Evolutionary conservation across 169 alveolate species (phyloP).

Genomic region (Eimeria necatrix): DNA sequence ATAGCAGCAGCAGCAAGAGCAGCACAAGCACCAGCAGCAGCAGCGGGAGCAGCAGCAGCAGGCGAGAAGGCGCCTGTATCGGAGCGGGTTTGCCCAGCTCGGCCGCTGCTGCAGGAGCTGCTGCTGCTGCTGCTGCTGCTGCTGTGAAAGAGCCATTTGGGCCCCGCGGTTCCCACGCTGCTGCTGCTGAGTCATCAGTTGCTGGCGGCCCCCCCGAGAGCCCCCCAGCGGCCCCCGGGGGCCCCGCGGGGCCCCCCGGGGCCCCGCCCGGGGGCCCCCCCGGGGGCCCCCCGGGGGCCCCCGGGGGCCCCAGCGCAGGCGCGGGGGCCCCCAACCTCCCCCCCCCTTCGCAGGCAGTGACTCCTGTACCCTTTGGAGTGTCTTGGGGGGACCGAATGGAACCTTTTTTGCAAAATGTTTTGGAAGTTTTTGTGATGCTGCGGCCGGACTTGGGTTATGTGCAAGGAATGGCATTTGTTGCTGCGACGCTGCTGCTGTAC

Average conservation of each 20-base stretch:
- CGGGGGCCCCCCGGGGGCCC: conserved; percentile 12
- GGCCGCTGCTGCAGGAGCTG: not conserved
- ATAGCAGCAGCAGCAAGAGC: not conserved
- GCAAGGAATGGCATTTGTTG: conserved; percentile 91
- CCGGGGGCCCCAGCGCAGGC: conserved; percentile 16
- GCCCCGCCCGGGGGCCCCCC: conserved; percentile 32
- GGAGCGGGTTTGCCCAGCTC: not conserved
- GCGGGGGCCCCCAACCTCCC: not conserved
- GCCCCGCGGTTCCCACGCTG: not conserved
- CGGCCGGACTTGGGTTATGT: conserved; percentile 92
- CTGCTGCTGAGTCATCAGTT: not conserved
- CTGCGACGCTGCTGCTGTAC: conserved; percentile 88
- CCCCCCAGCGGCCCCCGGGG: not conserved
- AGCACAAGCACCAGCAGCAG: conserved; percentile 17
- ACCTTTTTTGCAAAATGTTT: conserved; percentile 85
- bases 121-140: not conserved
- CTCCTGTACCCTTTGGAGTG: conserved; percentile 73
- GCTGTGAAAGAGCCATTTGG: not conserved
- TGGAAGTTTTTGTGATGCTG: conserved; percentile 88
- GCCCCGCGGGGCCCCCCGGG: not conserved
- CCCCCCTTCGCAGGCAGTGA: conserved; percentile 67
- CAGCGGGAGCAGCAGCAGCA: not conserved
- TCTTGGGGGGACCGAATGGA: conserved; percentile 80
- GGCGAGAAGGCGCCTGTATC: not conserved
- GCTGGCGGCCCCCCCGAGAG: not conserved